Percentiles rank a stretch among this genome's conserved stretches.
phyloP scores from a whole-genome alignment of 441 rosid genomes.

The Isatis lusitanica region DNA sequence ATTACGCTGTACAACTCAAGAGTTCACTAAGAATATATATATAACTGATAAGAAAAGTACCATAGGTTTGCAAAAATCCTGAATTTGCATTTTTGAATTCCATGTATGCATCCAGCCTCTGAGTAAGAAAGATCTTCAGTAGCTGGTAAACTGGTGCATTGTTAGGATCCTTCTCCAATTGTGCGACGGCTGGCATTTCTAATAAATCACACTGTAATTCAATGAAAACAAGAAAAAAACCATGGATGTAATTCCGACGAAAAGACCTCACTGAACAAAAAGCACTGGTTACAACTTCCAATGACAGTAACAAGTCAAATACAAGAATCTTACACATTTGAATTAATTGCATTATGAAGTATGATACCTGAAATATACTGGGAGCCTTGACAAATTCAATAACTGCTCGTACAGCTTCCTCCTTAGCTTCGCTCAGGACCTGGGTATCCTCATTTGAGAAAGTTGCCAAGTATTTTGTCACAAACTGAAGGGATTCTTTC shows the following conservation, averaged over 20 bases:
- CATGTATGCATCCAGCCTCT: slow-evolving; percentile 72
- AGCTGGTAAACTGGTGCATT: slow-evolving; percentile 77
- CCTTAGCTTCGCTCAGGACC: slow-evolving; percentile 76
- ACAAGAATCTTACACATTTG: neutral
- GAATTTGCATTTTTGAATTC: slow-evolving; percentile 79
- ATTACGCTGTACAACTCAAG: neutral
- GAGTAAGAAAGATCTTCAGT: slow-evolving; percentile 75
- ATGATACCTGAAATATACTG: slow-evolving; percentile 75
- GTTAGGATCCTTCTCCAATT: slow-evolving; percentile 81
- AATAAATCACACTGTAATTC: slow-evolving; percentile 84
- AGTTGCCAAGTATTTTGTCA: slow-evolving; percentile 83
- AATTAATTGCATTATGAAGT: slow-evolving; percentile 2
- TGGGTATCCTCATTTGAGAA: slow-evolving; percentile 74
- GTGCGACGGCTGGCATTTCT: slow-evolving; percentile 85
- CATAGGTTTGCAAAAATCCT: slow-evolving; percentile 61
- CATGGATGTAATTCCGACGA: slow-evolving; percentile 12
- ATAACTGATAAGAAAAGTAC: slow-evolving; percentile 33
- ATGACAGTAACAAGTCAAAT: neutral
- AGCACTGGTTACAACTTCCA: neutral
- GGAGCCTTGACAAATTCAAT: slow-evolving; percentile 89
- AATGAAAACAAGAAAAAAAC: neutral
- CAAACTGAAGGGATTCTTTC: slow-evolving; percentile 74
- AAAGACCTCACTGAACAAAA: neutral
- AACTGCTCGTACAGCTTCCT: slow-evolving; percentile 75
- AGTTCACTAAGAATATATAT: neutral